These are phyloP conservation scores for Ophiocordyceps camponoti-leonardi DNA, from an alignment of 2,329 filamentous ascomycete genomes.

Conservation along the genomic window DNA sequence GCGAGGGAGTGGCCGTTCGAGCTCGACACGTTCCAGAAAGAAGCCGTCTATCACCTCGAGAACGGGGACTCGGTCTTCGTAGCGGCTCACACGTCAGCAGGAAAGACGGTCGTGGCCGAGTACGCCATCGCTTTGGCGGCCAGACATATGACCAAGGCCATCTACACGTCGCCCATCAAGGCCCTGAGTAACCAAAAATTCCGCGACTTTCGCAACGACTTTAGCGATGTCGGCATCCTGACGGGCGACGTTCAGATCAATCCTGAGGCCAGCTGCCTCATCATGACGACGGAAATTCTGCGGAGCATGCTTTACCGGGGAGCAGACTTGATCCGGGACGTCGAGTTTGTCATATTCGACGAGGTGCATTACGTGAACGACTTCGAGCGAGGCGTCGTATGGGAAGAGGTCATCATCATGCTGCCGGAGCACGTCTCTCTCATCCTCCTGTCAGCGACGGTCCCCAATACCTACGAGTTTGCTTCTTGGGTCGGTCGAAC, in stretches of 20 bases:
- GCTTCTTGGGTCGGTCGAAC: conserved; percentile 96
- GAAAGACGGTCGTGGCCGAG: conserved; percentile 95
- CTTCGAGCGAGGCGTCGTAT: conserved; percentile 85
- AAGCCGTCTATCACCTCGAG: conserved; percentile 93
- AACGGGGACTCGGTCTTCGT: conserved; percentile 96
- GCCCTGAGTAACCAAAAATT: conserved; percentile 98
- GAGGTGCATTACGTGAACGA: conserved; percentile 99
- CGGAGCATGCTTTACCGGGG: conserved; percentile 96
- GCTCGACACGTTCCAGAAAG: conserved; percentile 94
- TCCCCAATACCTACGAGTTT: conserved; percentile 95
- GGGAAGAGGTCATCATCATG: conserved; percentile 99
- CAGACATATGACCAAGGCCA: conserved; percentile 99
- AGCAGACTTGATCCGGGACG: conserved; percentile 87
- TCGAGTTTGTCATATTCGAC: conserved; percentile 97
- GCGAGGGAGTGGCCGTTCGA: conserved; percentile 93
- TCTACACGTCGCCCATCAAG: conserved; percentile 98
- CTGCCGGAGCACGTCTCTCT: conserved; percentile 91
- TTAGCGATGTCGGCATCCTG: conserved; percentile 91
- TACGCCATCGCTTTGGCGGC: conserved; percentile 92
- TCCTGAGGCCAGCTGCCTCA: conserved; percentile 90
- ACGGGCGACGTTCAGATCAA: conserved; percentile 98
- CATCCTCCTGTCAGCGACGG: conserved; percentile 87
- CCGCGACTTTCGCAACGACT: conserved; percentile 75
- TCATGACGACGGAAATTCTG: conserved; percentile 98
- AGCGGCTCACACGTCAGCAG: conserved; percentile 90